phyloP scores from a whole-genome alignment of 2,329 filamentous ascomycete species.

The Scedosporium dehoogii region DNA sequence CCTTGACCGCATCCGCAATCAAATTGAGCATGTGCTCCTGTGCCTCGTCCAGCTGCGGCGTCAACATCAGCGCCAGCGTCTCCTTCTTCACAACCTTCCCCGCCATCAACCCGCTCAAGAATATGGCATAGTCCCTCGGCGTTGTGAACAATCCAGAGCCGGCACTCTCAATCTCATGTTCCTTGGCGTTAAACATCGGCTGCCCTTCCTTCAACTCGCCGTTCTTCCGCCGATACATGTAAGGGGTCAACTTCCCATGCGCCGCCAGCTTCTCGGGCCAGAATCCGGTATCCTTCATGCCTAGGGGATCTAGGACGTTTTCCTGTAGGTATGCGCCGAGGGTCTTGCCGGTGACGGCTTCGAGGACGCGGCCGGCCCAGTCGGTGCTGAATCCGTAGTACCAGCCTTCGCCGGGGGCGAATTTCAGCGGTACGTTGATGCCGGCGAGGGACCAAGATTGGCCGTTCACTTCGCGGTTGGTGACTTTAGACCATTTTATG shows the following conservation, averaged over 20 bases:
- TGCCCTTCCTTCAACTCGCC: conserved; percentile 6
- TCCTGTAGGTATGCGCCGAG: conserved; percentile 17
- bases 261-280: conserved; percentile 8
- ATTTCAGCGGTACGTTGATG: conserved; percentile 24
- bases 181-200: conserved; percentile 4
- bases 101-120: conserved; percentile 17
- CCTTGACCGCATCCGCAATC: conserved; percentile 11
- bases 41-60: conserved; percentile 21
- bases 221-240: conserved; percentile 2
- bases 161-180: conserved; percentile 20
- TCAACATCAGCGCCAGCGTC: conserved; percentile 17
- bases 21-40: conserved; percentile 16
- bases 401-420: conserved; percentile 29
- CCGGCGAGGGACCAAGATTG: conserved; percentile 18
- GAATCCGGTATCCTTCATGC: conserved; percentile 17
- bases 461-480: conserved; percentile 15
- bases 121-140: conserved; percentile 20
- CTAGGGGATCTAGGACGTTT: conserved; percentile 16
- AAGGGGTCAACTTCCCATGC: conserved; percentile 5
- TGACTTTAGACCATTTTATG: conserved; percentile 19
- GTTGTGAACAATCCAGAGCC: conserved; percentile 24
- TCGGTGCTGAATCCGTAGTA: conserved; percentile 28
- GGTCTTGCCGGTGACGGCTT: conserved; percentile 19
- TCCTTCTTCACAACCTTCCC: conserved; percentile 12
- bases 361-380: conserved; percentile 28